Evolutionary conservation across 2,329 filamentous ascomycete species (phyloP).

Genomic region (Myotisia sp.): DNA sequence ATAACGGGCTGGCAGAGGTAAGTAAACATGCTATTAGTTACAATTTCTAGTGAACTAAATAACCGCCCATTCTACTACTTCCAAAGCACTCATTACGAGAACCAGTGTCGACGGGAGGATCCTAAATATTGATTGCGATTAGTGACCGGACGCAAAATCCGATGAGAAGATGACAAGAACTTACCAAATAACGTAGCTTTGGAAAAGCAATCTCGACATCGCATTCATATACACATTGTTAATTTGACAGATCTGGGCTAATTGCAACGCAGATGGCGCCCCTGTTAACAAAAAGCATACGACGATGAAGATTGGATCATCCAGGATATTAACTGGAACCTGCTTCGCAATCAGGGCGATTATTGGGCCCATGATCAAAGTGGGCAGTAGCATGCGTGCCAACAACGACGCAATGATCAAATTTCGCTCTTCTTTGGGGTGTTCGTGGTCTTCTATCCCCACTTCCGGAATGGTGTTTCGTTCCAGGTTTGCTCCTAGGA

Average conservation of each 20-base stretch:
- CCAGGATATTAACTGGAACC: conserved; percentile 81
- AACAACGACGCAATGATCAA: conserved; percentile 75
- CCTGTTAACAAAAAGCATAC: conserved; percentile 94
- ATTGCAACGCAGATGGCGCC: conserved; percentile 79
- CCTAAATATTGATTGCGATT: conserved; percentile 41
- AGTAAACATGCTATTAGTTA: too few relatives aligned
- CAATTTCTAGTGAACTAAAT: too few relatives aligned
- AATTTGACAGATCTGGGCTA: conserved; percentile 97
- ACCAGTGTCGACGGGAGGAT: conserved; percentile 87
- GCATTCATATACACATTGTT: conserved; percentile 91
- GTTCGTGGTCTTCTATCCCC: conserved; percentile 52
- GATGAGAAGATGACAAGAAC: conserved; percentile 19
- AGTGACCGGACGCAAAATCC: too few relatives aligned
- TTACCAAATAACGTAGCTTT: conserved; percentile 91
- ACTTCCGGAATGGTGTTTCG: conserved; percentile 69
- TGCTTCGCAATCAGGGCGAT: conserved; percentile 79
- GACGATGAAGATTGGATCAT: conserved; percentile 95
- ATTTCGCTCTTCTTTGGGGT: conserved; percentile 53
- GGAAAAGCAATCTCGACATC: conserved; percentile 85
- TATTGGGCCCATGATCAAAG: conserved; percentile 79
- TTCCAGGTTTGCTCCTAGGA: conserved; percentile 85
- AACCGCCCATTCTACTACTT: conserved; percentile 77
- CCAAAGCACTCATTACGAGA: conserved; percentile 78
- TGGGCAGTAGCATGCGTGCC: conserved; percentile 84
- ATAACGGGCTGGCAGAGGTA: too few relatives aligned